phyloP scores from a whole-genome alignment of 805 yeast species.

The Yamadazyma phyllophila region DNA sequence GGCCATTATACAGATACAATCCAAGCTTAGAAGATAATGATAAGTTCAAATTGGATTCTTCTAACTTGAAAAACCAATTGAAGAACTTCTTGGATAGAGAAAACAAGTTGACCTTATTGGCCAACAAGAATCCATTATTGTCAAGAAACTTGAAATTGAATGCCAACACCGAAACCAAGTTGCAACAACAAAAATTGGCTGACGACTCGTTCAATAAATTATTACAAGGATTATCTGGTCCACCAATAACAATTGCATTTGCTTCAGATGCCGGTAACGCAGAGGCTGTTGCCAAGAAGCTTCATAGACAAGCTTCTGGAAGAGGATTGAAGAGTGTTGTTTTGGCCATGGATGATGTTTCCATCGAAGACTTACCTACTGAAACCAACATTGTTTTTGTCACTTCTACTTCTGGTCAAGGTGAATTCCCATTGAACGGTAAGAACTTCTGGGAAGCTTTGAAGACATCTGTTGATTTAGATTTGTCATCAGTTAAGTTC shows the following conservation, averaged over 20 bases:
- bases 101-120: constrained; percentile 76
- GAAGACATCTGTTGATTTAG: constrained; percentile 60
- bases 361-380: constrained; percentile 68
- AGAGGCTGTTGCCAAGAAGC: constrained; percentile 72
- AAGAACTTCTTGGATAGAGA: constrained; percentile 84
- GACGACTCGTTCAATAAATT: constrained; percentile 74
- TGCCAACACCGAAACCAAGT: constrained; percentile 56
- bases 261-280: constrained; percentile 95
- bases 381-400: constrained; percentile 70
- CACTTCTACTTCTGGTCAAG: constrained; percentile 80
- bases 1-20: constrained; percentile 90
- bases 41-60: constrained; percentile 83
- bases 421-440: constrained; percentile 84
- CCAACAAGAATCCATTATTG: constrained; percentile 67
- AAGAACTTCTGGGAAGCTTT: constrained; percentile 72
- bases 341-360: constrained; percentile 67
- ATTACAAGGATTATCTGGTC: constrained; percentile 86
- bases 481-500: constrained; percentile 54
- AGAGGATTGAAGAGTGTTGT: constrained; percentile 72
- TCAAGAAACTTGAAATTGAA: constrained; percentile 68
- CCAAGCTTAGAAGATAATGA: constrained; percentile 53
- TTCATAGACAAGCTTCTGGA: constrained; percentile 74
- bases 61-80: constrained; percentile 72
- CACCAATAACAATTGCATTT: constrained; percentile 80
- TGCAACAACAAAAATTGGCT: constrained; percentile 63